Percentiles rank a stretch among this genome's conserved stretches.
Evolutionary conservation across 805 yeast genomes (phyloP).

Genomic region (Ogataea angusta): DNA sequence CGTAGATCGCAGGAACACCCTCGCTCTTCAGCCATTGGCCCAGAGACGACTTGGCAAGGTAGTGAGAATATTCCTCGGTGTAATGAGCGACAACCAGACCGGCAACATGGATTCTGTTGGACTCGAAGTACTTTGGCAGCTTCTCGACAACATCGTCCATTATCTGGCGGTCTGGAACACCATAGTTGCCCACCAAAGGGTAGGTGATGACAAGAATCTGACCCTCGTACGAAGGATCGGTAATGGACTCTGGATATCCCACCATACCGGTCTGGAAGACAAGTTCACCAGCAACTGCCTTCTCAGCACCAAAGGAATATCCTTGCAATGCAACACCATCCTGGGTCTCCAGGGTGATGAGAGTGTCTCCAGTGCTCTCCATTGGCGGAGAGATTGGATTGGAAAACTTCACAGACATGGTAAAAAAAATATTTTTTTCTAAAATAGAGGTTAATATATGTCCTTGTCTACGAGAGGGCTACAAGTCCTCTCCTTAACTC

Average conservation of each 20-base stretch:
- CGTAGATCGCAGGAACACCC: slow-evolving; percentile 93
- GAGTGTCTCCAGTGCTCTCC: slow-evolving; percentile 75
- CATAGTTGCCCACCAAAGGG: slow-evolving; percentile 97
- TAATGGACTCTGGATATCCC: slow-evolving; percentile 96
- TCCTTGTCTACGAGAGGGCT: slow-evolving; percentile 1
- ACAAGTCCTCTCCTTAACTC: slow-evolving; percentile 11
- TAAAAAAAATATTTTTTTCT: slow-evolving; percentile 3
- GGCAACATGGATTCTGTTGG: slow-evolving; percentile 88
- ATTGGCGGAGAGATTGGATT: slow-evolving; percentile 89
- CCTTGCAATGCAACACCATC: slow-evolving; percentile 88
- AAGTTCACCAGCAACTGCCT: slow-evolving; percentile 89
- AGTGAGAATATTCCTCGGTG: slow-evolving; percentile 94
- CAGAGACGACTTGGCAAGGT: slow-evolving; percentile 85
- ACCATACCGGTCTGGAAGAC: slow-evolving; percentile 99
- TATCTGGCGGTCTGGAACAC: slow-evolving; percentile 89
- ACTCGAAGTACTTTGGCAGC: slow-evolving; percentile 91
- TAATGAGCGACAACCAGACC: slow-evolving; percentile 96
- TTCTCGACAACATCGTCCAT: slow-evolving; percentile 70
- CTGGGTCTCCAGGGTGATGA: slow-evolving; percentile 84
- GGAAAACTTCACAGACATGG: slow-evolving; percentile 49
- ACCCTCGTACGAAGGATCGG: slow-evolving; percentile 98
- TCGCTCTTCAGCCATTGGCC: slow-evolving; percentile 92
- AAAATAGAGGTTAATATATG: slow-evolving; percentile 1
- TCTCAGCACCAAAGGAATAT: slow-evolving; percentile 93
- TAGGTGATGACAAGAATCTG: slow-evolving; percentile 95